Evolutionary conservation across 257 asterid genomes (phyloP), one percentile per base, ranked within the genome.

Genomic region (Scutellaria galericulata): DNA sequence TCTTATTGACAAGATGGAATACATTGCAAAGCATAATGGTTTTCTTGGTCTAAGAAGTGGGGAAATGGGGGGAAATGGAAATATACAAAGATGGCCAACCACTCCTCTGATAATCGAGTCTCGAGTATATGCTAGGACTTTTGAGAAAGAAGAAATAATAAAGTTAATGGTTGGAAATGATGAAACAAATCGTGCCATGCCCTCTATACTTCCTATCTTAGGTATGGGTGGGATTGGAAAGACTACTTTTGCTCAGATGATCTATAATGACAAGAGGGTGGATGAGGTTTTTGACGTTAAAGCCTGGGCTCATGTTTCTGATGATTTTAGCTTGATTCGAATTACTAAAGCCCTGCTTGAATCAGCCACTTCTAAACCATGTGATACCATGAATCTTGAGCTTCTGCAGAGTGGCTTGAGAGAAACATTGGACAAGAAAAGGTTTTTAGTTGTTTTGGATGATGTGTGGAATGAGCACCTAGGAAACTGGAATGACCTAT

Each of bases 151-250:
- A 64, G 84, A 79, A n/a, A 63, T 84, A 56, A 31, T 84, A 5
- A 63, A 66, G 56, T 58, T 74, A 44, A 69, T 81, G 24, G 15
- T 61, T 24, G 67, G 71, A 71, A 74, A 77, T 62, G 52, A 65
- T 51, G 77, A 67, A 64, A 48, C 64, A 37, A 53, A 14, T 46
- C 35, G 56, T 63, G 11, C 40, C 35, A 39, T 9, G 42, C 78
- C 76, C n/a, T 55, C 71, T 48, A 66, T 81, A 45, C 27, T 84
- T 59, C 82, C 89, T 22, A 69, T 84, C 68, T 12, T 84, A 54
- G 89, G 89, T 24, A 79, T 84, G 89, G 85, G 85, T 44, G 86
- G 89, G 75, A 75, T 81, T 24, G 88, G 88, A 13, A 84, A 84
- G 74, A 81, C 88, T n/a, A 79, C 86, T 64, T 79, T 81, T 51